Percentiles rank a stretch among this genome's conserved stretches.
These are phyloP conservation scores for Hansenula lynferdii DNA, from an alignment of 1,139 yeast species.

Conservation along the genomic window DNA sequence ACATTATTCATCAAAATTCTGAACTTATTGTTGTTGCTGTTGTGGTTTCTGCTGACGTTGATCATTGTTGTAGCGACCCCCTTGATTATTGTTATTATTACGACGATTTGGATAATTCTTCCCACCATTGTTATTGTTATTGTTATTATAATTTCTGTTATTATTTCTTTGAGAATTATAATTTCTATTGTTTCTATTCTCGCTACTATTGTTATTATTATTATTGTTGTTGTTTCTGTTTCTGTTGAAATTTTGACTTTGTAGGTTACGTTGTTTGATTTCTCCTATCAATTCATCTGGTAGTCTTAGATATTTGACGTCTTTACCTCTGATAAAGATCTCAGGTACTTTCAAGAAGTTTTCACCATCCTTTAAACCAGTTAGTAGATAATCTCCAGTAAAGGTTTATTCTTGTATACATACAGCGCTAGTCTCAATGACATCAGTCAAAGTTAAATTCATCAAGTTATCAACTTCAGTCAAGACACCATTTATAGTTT, in stretches of 20 bases:
- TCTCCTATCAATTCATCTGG: constrained; percentile 76
- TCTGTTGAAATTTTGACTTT: constrained; percentile 44
- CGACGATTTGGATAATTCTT: constrained; percentile 3
- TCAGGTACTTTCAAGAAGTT: constrained; percentile 67
- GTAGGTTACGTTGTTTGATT: constrained; percentile 63
- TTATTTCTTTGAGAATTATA: constrained; percentile 28
- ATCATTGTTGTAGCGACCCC: constrained; percentile 8
- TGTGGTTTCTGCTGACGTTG: constrained; percentile 5
- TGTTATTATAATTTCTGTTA: constrained; percentile 6
- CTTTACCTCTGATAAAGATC: constrained; percentile 82
- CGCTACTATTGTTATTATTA: constrained; percentile 29
- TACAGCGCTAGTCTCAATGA: constrained; percentile 61
- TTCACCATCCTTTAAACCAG: constrained; percentile 43
- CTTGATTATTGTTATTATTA: constrained; percentile 6
- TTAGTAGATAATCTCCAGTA: constrained; percentile 2
- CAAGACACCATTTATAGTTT: constrained; percentile 79
- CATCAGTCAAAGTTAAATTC: constrained; percentile 84
- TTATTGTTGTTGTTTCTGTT: constrained; percentile 26
- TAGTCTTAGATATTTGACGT: constrained; percentile 61
- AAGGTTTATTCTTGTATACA: constrained; percentile 3
- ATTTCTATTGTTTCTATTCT: constrained; percentile 19
- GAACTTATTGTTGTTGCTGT: constrained; percentile 4
- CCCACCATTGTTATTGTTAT: neutral
- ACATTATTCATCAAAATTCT: neutral
- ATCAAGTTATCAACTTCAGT: constrained; percentile 93